Conservation (phyloP, 2,329 filamentous ascomycete species). For the Stachybotrys echinatus region DNA sequence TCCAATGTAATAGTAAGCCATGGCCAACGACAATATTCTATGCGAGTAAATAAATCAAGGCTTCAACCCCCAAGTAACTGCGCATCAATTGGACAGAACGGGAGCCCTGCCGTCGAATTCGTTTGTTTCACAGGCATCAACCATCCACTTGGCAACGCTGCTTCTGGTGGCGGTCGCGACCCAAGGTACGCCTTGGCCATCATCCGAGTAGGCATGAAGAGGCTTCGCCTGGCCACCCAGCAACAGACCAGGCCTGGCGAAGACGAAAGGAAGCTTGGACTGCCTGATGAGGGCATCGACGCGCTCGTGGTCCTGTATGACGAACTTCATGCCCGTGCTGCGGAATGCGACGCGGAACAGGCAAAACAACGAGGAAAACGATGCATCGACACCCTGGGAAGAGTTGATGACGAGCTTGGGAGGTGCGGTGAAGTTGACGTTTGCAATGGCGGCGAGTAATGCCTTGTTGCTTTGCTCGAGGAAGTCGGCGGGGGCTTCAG, state of each 20-base stretch:
- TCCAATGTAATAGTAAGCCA: too few species aligned
- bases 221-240: constrained; percentile 27
- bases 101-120: constrained; percentile 38
- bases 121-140: constrained; percentile 33
- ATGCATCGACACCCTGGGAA: constrained; percentile 42
- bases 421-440: constrained; percentile 8
- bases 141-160: constrained; percentile 40
- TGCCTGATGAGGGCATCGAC: constrained; percentile 35
- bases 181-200: constrained; percentile 35
- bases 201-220: constrained; percentile 33
- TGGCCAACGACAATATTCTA: too few species aligned
- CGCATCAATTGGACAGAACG: constrained; percentile 37
- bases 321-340: constrained; percentile 38
- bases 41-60: too few species aligned
- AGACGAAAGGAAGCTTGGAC: constrained; percentile 24
- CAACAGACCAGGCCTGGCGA: constrained; percentile 40
- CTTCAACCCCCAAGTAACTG: too few species aligned
- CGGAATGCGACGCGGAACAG: constrained; percentile 38
- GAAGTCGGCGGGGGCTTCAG: constrained; percentile 36
- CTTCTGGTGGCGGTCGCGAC: constrained; percentile 28
- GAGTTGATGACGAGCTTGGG: constrained; percentile 44
- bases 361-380: constrained; percentile 33
- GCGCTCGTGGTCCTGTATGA: constrained; percentile 40
- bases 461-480: constrained; percentile 38
- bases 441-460: constrained; percentile 29